Percentiles rank a stretch among this genome's conserved stretches.
Conservation (phyloP, 148 eudicot genomes). For the Arbutus unedo region DNA sequence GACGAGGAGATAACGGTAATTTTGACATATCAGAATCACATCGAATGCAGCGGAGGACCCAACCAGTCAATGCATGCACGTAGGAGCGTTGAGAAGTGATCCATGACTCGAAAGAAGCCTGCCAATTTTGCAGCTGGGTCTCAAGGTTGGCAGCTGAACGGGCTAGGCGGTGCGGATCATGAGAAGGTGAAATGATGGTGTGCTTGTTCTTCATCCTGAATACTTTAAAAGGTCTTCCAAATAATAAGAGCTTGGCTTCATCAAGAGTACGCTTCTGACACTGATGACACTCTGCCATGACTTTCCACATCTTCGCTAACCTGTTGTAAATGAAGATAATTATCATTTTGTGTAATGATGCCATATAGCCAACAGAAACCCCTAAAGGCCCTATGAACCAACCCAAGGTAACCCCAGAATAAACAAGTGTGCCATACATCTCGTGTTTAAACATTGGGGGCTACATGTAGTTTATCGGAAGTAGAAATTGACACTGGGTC, state of each 20-base stretch:
- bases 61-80: constrained; percentile 58
- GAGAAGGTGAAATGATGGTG: constrained; percentile 43
- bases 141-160: constrained; percentile 86
- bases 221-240: constrained; percentile 68
- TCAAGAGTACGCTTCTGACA: constrained; percentile 78
- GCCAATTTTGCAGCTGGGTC: constrained; percentile 80
- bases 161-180: constrained; percentile 68
- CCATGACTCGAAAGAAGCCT: constrained; percentile 76
- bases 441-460: not conserved
- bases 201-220: constrained; percentile 42
- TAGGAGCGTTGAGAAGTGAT: constrained; percentile 82
- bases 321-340: constrained; percentile 30
- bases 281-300: constrained; percentile 91
- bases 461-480: not conserved
- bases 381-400: not conserved
- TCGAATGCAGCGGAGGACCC: constrained; percentile 78
- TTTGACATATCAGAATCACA: constrained; percentile 60
- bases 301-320: constrained; percentile 88
- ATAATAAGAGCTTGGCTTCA: constrained; percentile 84
- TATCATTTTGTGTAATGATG: not conserved
- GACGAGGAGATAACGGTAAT: constrained; percentile 69
- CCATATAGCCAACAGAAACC: not conserved
- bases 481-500: not conserved
- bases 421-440: not conserved
- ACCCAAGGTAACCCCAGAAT: not conserved